Base-by-base conservation (phyloP, 2,329 filamentous ascomycete species). In the Hawksworthiomyces lignivorus region DNA sequence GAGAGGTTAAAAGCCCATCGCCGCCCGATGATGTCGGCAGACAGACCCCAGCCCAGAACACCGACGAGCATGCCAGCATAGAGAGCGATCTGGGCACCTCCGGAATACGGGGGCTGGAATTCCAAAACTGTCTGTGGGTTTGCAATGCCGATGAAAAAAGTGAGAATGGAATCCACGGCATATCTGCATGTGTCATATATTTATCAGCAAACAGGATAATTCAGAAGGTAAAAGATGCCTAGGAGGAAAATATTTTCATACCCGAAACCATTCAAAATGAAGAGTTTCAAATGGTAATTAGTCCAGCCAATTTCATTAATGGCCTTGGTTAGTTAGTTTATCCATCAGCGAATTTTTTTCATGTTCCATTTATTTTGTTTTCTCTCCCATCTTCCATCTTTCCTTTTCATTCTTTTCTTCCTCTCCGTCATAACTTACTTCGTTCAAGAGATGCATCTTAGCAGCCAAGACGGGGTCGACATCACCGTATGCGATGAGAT, bases 401-500 rank as follows among this genome's bases (percentile, higher is more conserved):
- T 26, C 27, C n/a, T 12, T 24, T 24, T 27, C n/a, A 19, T 14
- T 36, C 34, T 27, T 10, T 7, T 36, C n/a, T 14, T 36, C 24
- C 19, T 17, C n/a, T 27, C 34, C 20, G 21, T 11, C 21, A n/a
- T n/a, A n/a, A 17, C 24, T 36, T 21, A 36, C 35, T 12, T 36
- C 35, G 35, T 36, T 36, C 35, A 36, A n/a, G 19, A 36, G n/a
- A 36, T 36, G 35, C 35, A 36, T 36, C 15, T 36, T 36, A 24
- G 35, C 35, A 21, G 35, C 35, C 22, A 36, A 18, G 24, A 36
- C 35, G 5, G 35, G 35, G 35, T 36, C 35, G 35, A 36, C 35
- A 19, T 36, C 35, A 24, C 35, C 24, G 24, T 36, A 36, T 8
- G 35, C 14, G 35, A 36, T 36, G 19, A 36, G 15, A n/a, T 36